Percentiles rank a stretch among this genome's conserved stretches.
Conservation (phyloP, 495 filamentous ascomycete genomes). For the Delitschia confertaspora region DNA sequence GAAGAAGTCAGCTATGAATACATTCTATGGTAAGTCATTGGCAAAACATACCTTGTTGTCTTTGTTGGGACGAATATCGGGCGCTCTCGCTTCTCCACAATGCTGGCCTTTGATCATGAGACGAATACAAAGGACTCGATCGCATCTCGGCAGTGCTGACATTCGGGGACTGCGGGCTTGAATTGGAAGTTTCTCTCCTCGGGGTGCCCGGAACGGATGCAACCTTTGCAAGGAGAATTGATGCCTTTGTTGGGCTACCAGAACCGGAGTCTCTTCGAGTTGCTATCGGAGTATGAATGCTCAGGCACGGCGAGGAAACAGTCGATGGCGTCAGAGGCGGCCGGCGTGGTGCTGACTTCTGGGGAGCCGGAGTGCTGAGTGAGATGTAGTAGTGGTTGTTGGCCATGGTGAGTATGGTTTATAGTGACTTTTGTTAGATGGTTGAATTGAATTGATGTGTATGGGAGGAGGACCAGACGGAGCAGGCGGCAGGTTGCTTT, state of each 20-base stretch:
- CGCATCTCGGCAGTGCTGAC: conserved; percentile 13
- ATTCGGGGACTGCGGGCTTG: conserved; percentile 13
- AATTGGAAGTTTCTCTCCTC: conserved; percentile 12
- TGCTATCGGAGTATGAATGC: conserved; percentile 24
- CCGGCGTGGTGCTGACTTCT: conserved; percentile 18
- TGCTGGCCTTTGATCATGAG: conserved; percentile 12
- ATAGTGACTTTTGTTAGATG: no score
- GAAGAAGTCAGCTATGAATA: conserved; percentile 19
- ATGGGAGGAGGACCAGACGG: no score
- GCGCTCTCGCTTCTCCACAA: conserved; percentile 23
- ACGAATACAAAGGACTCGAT: conserved; percentile 9
- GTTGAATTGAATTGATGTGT: no score
- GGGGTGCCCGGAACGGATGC: conserved; percentile 27
- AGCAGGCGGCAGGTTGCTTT: no score
- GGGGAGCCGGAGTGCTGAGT: conserved; percentile 18
- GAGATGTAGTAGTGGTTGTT: conserved; percentile 23
- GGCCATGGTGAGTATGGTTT: conserved; percentile 18
- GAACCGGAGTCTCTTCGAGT: conserved; percentile 21
- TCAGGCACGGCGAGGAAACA: conserved; percentile 32
- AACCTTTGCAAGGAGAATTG: conserved; percentile 31
- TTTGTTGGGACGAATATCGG: conserved; percentile 15
- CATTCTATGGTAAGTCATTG: not conserved
- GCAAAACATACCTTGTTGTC: conserved; percentile 19
- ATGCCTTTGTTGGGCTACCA: conserved; percentile 26
- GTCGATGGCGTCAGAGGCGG: conserved; percentile 33